phyloP scores from a whole-genome alignment of 2,329 filamentous ascomycete species.

The Hymenoscyphus albidus region DNA sequence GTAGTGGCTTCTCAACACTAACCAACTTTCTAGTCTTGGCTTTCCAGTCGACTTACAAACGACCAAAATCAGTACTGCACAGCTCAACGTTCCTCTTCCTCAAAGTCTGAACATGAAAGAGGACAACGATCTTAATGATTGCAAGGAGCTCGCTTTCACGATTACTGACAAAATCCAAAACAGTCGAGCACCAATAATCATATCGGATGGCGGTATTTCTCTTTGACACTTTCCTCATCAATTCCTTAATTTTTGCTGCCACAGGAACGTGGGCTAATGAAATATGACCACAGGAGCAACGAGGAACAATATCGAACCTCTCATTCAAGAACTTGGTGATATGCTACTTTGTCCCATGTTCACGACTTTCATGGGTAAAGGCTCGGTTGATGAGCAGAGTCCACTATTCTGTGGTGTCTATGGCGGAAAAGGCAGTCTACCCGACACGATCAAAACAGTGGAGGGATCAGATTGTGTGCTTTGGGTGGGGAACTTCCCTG shows the following conservation, averaged over 20 bases:
- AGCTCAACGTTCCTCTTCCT: slow-evolving; percentile 20
- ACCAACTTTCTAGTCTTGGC: slow-evolving; percentile 4
- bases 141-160: slow-evolving; percentile 42
- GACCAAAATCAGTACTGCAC: slow-evolving; percentile 21
- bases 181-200: slow-evolving; percentile 15
- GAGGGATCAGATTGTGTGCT: slow-evolving; percentile 16
- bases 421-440: slow-evolving; percentile 31
- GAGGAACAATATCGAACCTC: slow-evolving; percentile 3
- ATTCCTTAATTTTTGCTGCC: neutral
- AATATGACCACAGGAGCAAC: slow-evolving; percentile 29
- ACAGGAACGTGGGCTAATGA: neutral
- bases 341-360: slow-evolving; percentile 44
- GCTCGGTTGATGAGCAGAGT: slow-evolving; percentile 45
- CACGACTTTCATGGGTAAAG: slow-evolving; percentile 46
- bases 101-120: slow-evolving; percentile 19
- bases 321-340: slow-evolving; percentile 38
- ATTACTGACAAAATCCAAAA: slow-evolving; percentile 51
- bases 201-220: neutral
- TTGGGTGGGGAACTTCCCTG: slow-evolving; percentile 17
- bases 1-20: neutral
- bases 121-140: slow-evolving; percentile 31
- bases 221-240: neutral
- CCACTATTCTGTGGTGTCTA: slow-evolving; percentile 48
- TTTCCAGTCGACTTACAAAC: slow-evolving; percentile 10
- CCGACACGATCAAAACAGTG: slow-evolving; percentile 4